A percentile compares a stretch with the other conserved stretches of the same genome.
These are phyloP conservation scores for Mycena indigotica DNA, from an alignment of 768 basidiomycete species.

Conservation along the genomic window DNA sequence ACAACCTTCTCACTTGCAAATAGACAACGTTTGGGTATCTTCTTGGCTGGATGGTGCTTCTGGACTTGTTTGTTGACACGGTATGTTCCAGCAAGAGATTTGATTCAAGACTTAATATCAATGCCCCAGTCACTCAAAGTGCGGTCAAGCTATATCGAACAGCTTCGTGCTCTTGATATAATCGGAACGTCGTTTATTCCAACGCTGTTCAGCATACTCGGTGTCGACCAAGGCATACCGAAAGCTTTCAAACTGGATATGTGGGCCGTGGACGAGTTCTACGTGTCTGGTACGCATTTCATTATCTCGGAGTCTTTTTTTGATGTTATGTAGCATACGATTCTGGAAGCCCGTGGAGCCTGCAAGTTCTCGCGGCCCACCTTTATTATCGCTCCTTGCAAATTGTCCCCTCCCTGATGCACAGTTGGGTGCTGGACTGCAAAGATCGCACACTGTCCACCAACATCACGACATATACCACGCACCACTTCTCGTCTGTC, in stretches of 20 bases:
- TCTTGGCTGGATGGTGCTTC: conserved; percentile 87
- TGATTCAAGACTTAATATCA: background rate
- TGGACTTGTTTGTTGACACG: conserved; percentile 82
- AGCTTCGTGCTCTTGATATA: conserved; percentile 72
- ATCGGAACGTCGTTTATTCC: conserved; percentile 70
- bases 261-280: conserved; percentile 86
- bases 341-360: conserved; percentile 48
- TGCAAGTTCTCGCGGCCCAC: conserved; percentile 78
- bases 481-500: conserved; percentile 84
- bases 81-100: conserved; percentile 47
- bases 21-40: conserved; percentile 64
- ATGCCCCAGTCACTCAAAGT: conserved; percentile 79
- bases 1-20: background rate
- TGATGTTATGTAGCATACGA: conserved; percentile 56
- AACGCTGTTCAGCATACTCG: conserved; percentile 64
- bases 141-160: conserved; percentile 81
- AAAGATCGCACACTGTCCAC: conserved; percentile 88
- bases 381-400: conserved; percentile 87
- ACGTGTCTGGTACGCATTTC: conserved; percentile 61
- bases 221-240: conserved; percentile 62
- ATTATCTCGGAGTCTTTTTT: background rate
- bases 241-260: conserved; percentile 79
- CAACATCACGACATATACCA: conserved; percentile 76
- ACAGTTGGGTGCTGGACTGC: conserved; percentile 82
- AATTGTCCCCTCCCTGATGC: conserved; percentile 81